A percentile compares a stretch with the other conserved stretches of the same genome.
Conservation (phyloP, 345 rosid species). For the Dimocarpus longan region DNA sequence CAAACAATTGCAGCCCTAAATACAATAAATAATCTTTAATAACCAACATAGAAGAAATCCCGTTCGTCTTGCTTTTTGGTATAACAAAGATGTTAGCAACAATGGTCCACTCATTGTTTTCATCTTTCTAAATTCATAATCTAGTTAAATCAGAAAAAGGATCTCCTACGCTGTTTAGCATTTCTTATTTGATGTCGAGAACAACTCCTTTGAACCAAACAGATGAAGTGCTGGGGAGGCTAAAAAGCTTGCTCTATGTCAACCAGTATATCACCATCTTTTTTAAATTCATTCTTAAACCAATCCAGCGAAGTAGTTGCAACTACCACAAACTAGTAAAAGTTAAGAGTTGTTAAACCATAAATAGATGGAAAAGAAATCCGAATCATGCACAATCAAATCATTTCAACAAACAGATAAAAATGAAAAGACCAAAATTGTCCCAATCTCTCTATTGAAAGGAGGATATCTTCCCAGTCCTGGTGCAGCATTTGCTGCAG, state of each 20-base stretch:
- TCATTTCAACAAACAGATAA: too few relatives aligned
- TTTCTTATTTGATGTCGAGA: slow-evolving; percentile 52
- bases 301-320: slow-evolving; percentile 76
- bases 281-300: slow-evolving; percentile 70
- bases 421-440: not conserved
- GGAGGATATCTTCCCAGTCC: slow-evolving; percentile 90
- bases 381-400: not conserved
- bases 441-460: slow-evolving; percentile 79
- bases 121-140: slow-evolving; percentile 6
- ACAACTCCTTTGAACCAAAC: slow-evolving; percentile 79
- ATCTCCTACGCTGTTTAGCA: slow-evolving; percentile 65
- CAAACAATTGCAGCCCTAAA: not conserved
- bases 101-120: not conserved
- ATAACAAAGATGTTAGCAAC: slow-evolving; percentile 69
- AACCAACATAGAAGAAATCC: slow-evolving; percentile 36
- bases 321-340: slow-evolving; percentile 61
- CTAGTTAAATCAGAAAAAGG: slow-evolving; percentile 20
- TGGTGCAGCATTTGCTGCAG: slow-evolving; percentile 78
- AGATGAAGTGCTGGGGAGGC: slow-evolving; percentile 84
- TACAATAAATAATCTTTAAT: not conserved
- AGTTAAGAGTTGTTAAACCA: not conserved
- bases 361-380: not conserved
- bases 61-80: slow-evolving; percentile 95
- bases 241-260: slow-evolving; percentile 88
- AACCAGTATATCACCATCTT: slow-evolving; percentile 79